These are phyloP conservation scores for Salicornia ramosissima DNA, from an alignment of 148 eudicot species.

Conservation along the genomic window DNA sequence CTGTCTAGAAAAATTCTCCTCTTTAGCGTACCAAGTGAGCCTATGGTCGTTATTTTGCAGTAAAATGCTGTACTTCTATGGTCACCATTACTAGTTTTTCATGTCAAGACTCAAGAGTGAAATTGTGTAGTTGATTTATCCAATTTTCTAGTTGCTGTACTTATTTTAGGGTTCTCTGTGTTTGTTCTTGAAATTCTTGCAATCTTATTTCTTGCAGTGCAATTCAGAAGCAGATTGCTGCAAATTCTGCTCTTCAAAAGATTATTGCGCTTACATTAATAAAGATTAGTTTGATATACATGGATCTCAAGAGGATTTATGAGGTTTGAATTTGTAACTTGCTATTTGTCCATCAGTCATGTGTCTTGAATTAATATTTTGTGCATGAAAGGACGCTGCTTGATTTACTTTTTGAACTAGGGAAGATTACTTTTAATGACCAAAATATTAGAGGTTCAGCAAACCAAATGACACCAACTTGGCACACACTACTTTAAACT, in stretches of 20 bases:
- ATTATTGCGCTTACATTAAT: constrained; percentile 51
- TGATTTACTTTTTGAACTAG: no score
- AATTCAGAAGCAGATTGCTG: constrained; percentile 67
- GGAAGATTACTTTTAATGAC: no score
- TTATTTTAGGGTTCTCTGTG: background rate
- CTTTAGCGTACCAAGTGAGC: background rate
- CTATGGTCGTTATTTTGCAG: background rate
- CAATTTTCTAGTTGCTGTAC: background rate
- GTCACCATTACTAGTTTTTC: background rate
- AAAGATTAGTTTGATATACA: constrained; percentile 72
- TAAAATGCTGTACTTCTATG: no score
- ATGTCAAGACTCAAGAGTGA: background rate
- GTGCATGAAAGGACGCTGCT: background rate
- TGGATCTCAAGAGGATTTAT: constrained; percentile 74
- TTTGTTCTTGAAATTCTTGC: constrained; percentile 2
- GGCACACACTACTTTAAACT: no score
- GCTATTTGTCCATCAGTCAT: background rate
- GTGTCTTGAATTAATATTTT: background rate
- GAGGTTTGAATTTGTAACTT: constrained; percentile 48
- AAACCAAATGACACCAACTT: no score
- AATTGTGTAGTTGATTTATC: background rate
- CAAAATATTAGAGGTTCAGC: no score
- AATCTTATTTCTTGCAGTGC: constrained; percentile 51
- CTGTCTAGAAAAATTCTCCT: background rate
- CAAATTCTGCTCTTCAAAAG: constrained; percentile 56